phyloP scores from a whole-genome alignment of 257 asterid species.

The Catharanthus roseus region DNA sequence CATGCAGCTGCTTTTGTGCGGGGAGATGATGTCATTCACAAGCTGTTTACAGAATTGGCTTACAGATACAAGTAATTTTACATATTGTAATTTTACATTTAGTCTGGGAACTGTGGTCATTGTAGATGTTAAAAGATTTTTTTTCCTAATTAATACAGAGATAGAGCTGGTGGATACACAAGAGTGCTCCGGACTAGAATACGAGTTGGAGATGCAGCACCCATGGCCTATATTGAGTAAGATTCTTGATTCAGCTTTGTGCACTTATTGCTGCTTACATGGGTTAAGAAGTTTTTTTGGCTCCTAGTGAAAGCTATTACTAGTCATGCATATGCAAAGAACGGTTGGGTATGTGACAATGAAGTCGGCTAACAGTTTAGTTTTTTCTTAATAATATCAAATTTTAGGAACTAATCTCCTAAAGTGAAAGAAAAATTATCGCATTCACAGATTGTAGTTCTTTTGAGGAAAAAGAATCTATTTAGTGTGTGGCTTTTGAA shows the following conservation, averaged over 20 bases:
- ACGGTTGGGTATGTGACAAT: background rate
- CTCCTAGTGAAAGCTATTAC: background rate
- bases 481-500: background rate
- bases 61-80: slow-evolving; percentile 79
- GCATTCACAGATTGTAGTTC: no score
- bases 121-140: background rate
- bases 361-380: background rate
- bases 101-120: slow-evolving; percentile 7
- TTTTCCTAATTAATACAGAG: slow-evolving; percentile 15
- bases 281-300: background rate
- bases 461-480: no score
- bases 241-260: slow-evolving; percentile 5
- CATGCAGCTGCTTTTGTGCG: slow-evolving; percentile 88
- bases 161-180: slow-evolving; percentile 91
- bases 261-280: background rate
- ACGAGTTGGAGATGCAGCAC: slow-evolving; percentile 94
- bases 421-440: no score
- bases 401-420: no score
- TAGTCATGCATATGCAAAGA: background rate
- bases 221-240: slow-evolving; percentile 91
- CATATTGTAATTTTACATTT: background rate
- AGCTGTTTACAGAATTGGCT: slow-evolving; percentile 85
- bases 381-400: no score
- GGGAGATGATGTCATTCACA: slow-evolving; percentile 92
- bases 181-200: slow-evolving; percentile 86